Percentiles rank a stretch among this genome's conserved stretches.
phyloP scores from a whole-genome alignment of 1,284 basidiomycete species.

The Ceratobasidium sp. region DNA sequence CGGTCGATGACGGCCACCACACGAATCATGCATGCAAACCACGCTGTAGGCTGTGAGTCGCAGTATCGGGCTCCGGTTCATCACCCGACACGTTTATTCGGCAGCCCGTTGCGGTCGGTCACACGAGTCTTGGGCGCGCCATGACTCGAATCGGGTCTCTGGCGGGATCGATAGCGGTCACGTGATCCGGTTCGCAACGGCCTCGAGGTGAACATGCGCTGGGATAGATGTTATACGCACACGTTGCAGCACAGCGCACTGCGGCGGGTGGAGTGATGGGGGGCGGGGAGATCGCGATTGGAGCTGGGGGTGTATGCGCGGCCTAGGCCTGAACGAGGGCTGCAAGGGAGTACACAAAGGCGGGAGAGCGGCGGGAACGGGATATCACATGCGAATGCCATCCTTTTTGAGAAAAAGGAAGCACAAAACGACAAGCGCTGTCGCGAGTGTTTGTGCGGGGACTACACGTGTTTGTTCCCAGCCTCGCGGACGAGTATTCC shows the following conservation, averaged over 20 bases:
- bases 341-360: neutral
- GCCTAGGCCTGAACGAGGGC: no score
- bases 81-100: neutral
- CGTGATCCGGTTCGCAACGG: slow-evolving; percentile 22
- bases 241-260: slow-evolving; percentile 32
- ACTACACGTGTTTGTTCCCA: slow-evolving; percentile 3
- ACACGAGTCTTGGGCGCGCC: neutral
- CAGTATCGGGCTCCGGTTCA: neutral
- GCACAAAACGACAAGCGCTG: neutral
- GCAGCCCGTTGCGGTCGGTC: neutral
- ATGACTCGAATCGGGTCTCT: slow-evolving; percentile 22
- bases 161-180: slow-evolving; percentile 15
- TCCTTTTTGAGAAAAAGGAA: slow-evolving; percentile 13
- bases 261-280: slow-evolving; percentile 15
- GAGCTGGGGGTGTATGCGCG: slow-evolving; percentile 17
- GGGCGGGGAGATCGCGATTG: neutral
- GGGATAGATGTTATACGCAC: neutral
- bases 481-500: slow-evolving; percentile 30
- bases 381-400: neutral
- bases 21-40: slow-evolving; percentile 22
- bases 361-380: slow-evolving; percentile 13
- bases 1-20: neutral
- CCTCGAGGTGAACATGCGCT: slow-evolving; percentile 33
- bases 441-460: slow-evolving; percentile 7
- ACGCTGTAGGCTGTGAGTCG: slow-evolving; percentile 7